A percentile compares a stretch with the other conserved stretches of the same genome.
Conservation (phyloP, 441 rosid genomes). For the Dalechampia spathulata region DNA sequence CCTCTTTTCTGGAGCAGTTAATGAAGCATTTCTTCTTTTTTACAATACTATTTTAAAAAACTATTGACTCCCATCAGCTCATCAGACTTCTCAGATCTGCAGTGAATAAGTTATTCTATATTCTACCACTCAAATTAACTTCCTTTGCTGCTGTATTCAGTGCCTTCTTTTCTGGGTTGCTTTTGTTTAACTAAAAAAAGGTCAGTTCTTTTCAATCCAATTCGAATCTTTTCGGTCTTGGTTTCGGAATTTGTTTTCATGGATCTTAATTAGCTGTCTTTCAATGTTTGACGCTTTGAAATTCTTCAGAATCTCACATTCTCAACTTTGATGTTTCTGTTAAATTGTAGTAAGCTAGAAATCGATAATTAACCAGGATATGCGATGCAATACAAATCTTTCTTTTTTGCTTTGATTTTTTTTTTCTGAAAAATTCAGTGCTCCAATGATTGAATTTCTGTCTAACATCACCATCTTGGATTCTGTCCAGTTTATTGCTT, state of each 20-base stretch:
- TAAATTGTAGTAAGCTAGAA: too few relatives aligned
- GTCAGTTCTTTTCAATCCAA: conserved; percentile 19
- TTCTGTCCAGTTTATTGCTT: background rate
- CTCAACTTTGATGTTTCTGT: background rate
- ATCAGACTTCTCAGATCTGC: conserved; percentile 44
- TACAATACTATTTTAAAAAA: conserved; percentile 26
- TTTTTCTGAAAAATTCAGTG: too few relatives aligned
- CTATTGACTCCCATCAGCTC: conserved; percentile 31
- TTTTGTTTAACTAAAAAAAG: conserved; percentile 24
- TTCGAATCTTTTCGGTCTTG: conserved; percentile 12
- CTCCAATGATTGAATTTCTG: too few relatives aligned
- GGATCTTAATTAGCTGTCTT: background rate
- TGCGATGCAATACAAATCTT: too few relatives aligned
- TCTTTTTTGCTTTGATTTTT: too few relatives aligned
- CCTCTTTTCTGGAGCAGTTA: conserved; percentile 7
- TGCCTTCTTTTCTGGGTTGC: conserved; percentile 21
- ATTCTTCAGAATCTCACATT: background rate
- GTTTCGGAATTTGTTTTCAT: background rate
- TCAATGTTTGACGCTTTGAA: too few relatives aligned
- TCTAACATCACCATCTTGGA: background rate
- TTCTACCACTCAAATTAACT: conserved; percentile 6
- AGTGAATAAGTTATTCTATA: conserved; percentile 22
- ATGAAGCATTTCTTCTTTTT: background rate
- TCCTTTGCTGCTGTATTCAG: conserved; percentile 17
- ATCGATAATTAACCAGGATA: too few relatives aligned